A percentile compares a stretch with the other conserved stretches of the same genome.
These are phyloP conservation scores for Geotrichum restrictum DNA, from an alignment of 1,139 yeast species.

Conservation along the genomic window DNA sequence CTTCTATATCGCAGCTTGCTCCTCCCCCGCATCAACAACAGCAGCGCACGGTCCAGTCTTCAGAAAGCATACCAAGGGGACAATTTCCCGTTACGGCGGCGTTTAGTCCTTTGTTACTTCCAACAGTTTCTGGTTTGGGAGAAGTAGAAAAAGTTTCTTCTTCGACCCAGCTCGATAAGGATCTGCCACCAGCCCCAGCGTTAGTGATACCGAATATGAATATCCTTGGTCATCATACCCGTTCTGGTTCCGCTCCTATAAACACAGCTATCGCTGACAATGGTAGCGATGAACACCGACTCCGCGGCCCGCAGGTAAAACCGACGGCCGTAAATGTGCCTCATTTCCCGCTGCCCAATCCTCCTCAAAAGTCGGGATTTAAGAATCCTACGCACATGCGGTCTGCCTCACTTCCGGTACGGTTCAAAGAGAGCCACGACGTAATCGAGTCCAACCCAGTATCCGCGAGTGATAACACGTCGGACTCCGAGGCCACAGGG, in stretches of 20 bases:
- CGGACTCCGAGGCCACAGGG: slow-evolving; percentile 6
- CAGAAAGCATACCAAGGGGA: no score
- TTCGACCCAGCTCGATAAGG: slow-evolving; percentile 14
- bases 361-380: slow-evolving; percentile 21
- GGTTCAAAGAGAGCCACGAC: slow-evolving; percentile 11
- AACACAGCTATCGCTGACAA: background rate
- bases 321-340: slow-evolving; percentile 17
- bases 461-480: background rate
- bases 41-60: background rate
- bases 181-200: slow-evolving; percentile 14
- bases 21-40: background rate
- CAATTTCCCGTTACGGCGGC: no score
- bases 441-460: background rate
- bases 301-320: no score
- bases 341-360: slow-evolving; percentile 23
- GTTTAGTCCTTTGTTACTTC: slow-evolving; percentile 3
- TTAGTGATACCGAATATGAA: slow-evolving; percentile 3
- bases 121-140: background rate
- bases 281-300: background rate
- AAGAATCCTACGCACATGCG: slow-evolving; percentile 20
- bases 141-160: background rate
- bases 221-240: no score
- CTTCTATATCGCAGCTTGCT: background rate
- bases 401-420: slow-evolving; percentile 12
- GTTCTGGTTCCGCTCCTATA: background rate